Base-by-base conservation (phyloP, 176 grass and related monocot genomes). In the Zoysia japonica region DNA sequence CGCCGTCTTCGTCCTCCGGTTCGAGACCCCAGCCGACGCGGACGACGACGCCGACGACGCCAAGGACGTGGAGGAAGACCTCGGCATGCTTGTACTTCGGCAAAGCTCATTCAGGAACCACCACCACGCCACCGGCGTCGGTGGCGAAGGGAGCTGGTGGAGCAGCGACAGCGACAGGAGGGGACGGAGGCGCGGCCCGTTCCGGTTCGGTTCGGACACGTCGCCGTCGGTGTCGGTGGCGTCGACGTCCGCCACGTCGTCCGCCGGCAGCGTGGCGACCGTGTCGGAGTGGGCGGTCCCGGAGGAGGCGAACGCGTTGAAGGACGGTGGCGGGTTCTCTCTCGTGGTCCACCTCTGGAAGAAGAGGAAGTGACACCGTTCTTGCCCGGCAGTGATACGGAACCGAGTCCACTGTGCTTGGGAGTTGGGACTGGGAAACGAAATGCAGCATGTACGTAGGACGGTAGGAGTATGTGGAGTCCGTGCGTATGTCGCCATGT, bases 1-100 rank as follows among this genome's bases (percentile, higher is more conserved):
- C 2, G 91, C 91, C 35, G 75, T 93, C 44, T 93, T 93, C 71
- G 78, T 88, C 15, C 85, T 93, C 82, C 91, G 82, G 1, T 93
- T 93, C 79, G 91, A 87, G 44, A 50, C 76, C 7, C 19, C 46
- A 45, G 67, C 52, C 71, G 46, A 7, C 5, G 51, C 7, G 14
- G 59, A 61, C 13, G 56, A 41, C n/a, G 71, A 20, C 1, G 62
- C 16, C 2, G 19, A 20, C 56, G 68, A 47, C 40, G 11, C n/a
- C 48, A 6, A n/a, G 1, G 80, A 65, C 17, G 52, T 10, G 13
- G 36, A 66, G 1, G 70, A 51, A 0, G 73, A 75, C 63, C 17
- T 15, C 5, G 49, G 57, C 60, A 48, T 47, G 77, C 42, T 48
- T 38, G 52, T 66, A 0, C 1, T 10, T 5, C 77, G 19, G 73